Percentiles rank a stretch among this genome's conserved stretches.
phyloP scores from a whole-genome alignment of 208 protist species.

The Leishmania major region DNA sequence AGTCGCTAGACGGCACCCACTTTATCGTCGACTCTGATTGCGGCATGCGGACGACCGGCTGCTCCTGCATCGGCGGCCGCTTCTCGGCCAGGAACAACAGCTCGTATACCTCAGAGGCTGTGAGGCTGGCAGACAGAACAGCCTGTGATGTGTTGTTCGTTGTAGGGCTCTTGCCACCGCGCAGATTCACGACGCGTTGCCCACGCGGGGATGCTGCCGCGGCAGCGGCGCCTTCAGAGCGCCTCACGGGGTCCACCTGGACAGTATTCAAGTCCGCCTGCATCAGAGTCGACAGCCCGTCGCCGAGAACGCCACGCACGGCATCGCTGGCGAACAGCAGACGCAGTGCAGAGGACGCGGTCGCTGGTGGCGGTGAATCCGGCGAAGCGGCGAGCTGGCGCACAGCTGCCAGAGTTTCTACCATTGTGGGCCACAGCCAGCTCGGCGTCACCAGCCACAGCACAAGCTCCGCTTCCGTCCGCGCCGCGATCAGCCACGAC shows the following conservation, averaged over 20 bases:
- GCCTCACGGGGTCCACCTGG: neutral
- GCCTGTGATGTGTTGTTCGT: neutral
- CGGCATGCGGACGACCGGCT: constrained; percentile 8
- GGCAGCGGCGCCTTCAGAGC: neutral
- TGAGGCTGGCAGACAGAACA: constrained; percentile 13
- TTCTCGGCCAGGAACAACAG: constrained; percentile 14
- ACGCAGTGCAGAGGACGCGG: neutral
- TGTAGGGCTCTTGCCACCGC: neutral
- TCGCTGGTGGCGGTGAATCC: neutral
- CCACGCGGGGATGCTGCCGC: neutral
- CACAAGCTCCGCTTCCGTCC: constrained; percentile 13
- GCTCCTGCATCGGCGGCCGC: constrained; percentile 11
- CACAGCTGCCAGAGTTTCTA: constrained; percentile 7
- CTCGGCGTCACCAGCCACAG: constrained; percentile 32
- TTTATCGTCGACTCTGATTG: neutral
- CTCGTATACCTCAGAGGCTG: constrained; percentile 22
- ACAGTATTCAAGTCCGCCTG: neutral
- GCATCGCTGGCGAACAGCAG: neutral
- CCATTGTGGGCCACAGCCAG: constrained; percentile 31
- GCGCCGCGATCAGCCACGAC: constrained; percentile 20
- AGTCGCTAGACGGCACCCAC: neutral
- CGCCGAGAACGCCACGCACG: neutral
- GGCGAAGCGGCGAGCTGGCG: neutral
- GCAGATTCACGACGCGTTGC: neutral
- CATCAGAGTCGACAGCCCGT: neutral